phyloP scores from a whole-genome alignment of 129 eudicot genomes.

The Smallanthus sonchifolius region DNA sequence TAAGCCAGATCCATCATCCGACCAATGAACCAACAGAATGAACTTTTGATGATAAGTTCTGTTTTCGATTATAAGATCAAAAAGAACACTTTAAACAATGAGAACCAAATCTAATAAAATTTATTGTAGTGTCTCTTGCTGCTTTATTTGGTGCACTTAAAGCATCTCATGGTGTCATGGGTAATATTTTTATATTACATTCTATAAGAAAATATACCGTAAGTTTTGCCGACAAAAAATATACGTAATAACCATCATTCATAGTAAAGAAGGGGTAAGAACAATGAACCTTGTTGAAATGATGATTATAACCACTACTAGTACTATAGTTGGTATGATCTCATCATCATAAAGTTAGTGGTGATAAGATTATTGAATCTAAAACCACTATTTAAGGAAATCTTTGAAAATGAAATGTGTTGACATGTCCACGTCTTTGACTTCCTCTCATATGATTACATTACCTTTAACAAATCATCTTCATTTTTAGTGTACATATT shows the following conservation, averaged over 20 bases:
- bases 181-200: not conserved
- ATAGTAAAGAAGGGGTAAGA: slow-evolving; percentile 15
- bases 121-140: not conserved
- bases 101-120: not conserved
- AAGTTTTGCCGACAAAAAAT: slow-evolving; percentile 19
- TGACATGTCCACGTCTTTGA: slow-evolving; percentile 8
- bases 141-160: slow-evolving; percentile 24
- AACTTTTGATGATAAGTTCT: too few relatives aligned
- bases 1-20: too few relatives aligned
- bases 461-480: not conserved
- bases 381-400: slow-evolving; percentile 35
- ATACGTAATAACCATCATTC: slow-evolving; percentile 6
- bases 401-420: slow-evolving; percentile 25
- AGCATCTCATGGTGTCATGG: not conserved
- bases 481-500: not conserved
- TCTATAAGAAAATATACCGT: not conserved
- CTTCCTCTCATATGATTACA: not conserved
- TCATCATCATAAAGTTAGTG: slow-evolving; percentile 44
- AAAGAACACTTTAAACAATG: too few relatives aligned
- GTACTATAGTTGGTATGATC: slow-evolving; percentile 33
- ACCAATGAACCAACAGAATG: too few relatives aligned
- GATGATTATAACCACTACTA: slow-evolving; percentile 23
- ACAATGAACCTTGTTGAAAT: slow-evolving; percentile 34
- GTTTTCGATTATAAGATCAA: too few relatives aligned
- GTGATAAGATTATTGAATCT: slow-evolving; percentile 32